Conservation (phyloP, 176 grass and related monocot species). For the Hordeum vulgare region MorexV3_pseudomolecules_assembly NC_058521.1:571131772-571132271, state of each 20-base stretch:
- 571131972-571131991: conserved; percentile 49
- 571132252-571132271: too few relatives aligned
- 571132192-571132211: neutral
- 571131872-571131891: conserved; percentile 46
- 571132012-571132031: conserved; percentile 43
- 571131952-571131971: conserved; percentile 44
- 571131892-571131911: conserved; percentile 24
- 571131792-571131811: conserved; percentile 9
- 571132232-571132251: neutral
- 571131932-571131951: conserved; percentile 46
- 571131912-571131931: conserved; percentile 31
- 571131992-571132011: conserved; percentile 51
- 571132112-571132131: neutral
- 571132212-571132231: neutral
- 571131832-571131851: conserved; percentile 31
- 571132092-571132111: conserved; percentile 1
- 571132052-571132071: conserved; percentile 30
- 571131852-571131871: conserved; percentile 15
- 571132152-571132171: neutral
- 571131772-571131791: neutral
- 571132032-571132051: conserved; percentile 55
- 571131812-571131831: conserved; percentile 18
- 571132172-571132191: neutral
- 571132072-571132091: neutral
- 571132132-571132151: neutral